Conservation (phyloP, 108 stramenopile genomes). For the Poteriospumella lacustris region DNA sequence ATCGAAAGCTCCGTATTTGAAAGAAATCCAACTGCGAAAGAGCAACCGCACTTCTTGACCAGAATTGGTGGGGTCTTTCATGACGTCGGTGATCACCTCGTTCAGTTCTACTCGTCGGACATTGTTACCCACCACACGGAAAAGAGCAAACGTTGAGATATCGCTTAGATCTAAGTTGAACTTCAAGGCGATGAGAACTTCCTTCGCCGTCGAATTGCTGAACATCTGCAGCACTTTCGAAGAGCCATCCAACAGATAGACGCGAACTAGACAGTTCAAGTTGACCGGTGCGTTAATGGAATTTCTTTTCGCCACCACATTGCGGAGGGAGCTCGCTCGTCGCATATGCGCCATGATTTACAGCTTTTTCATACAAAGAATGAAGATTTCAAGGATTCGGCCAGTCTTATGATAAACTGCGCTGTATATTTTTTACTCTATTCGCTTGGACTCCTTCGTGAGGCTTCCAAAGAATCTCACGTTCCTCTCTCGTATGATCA, state of each 20-base stretch:
- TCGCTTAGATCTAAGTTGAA: constrained; percentile 15
- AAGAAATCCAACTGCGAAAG: constrained; percentile 2
- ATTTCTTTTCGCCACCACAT: neutral
- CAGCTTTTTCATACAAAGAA: no score
- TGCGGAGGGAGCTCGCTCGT: no score
- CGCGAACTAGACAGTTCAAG: neutral
- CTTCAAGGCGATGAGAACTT: constrained; percentile 9
- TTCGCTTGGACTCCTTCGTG: no score
- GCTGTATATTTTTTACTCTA: no score
- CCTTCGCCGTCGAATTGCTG: neutral
- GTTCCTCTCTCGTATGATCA: no score
- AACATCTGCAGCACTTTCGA: constrained; percentile 27
- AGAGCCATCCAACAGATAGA: constrained; percentile 25
- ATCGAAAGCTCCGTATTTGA: neutral
- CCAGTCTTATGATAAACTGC: no score
- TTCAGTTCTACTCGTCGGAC: neutral
- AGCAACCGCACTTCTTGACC: neutral
- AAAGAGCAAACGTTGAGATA: constrained; percentile 23
- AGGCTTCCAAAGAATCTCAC: no score
- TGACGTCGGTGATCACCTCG: neutral
- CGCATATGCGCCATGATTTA: no score
- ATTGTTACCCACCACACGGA: neutral
- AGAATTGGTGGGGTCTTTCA: neutral
- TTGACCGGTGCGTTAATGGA: neutral
- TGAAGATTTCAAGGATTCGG: no score